Evolutionary conservation across 2,329 filamentous ascomycete genomes (phyloP).

Genomic region (Bisporella sp.): DNA sequence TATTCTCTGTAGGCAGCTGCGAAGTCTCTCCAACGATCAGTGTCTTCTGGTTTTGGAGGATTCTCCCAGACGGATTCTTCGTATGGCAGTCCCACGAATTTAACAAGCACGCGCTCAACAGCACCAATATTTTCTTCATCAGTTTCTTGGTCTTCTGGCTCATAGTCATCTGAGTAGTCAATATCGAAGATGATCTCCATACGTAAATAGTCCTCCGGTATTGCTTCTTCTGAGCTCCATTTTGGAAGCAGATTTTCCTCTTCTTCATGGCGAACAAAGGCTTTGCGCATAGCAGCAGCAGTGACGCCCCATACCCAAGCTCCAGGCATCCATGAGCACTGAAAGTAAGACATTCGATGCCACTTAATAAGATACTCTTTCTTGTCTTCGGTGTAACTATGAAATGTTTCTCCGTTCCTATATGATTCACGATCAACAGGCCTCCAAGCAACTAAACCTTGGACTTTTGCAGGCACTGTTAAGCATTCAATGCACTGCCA

Average conservation of each 20-base stretch:
- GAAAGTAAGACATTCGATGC: constrained; percentile 72
- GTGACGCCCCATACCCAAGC: constrained; percentile 78
- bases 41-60: constrained; percentile 59
- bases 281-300: constrained; percentile 54
- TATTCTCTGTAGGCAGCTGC: constrained; percentile 79
- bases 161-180: constrained; percentile 51
- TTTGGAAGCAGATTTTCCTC: constrained; percentile 55
- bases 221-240: constrained; percentile 67
- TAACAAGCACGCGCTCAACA: constrained; percentile 71
- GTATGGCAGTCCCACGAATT: constrained; percentile 88
- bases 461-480: constrained; percentile 58
- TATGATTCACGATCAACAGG: constrained; percentile 55
- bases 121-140: constrained; percentile 67
- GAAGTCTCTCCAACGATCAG: constrained; percentile 71
- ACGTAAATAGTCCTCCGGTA: constrained; percentile 79
- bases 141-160: constrained; percentile 53
- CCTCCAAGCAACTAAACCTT: constrained; percentile 82
- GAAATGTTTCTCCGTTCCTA: constrained; percentile 41
- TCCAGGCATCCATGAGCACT: constrained; percentile 81
- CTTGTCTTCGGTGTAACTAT: constrained; percentile 62
- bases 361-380: constrained; percentile 93
- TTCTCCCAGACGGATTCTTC: constrained; percentile 88
- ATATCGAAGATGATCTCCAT: constrained; percentile 87
- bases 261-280: constrained; percentile 67
- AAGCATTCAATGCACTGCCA: constrained; percentile 80